phyloP scores from a whole-genome alignment of 306 rosid species.

The Prunus campanulata region DNA sequence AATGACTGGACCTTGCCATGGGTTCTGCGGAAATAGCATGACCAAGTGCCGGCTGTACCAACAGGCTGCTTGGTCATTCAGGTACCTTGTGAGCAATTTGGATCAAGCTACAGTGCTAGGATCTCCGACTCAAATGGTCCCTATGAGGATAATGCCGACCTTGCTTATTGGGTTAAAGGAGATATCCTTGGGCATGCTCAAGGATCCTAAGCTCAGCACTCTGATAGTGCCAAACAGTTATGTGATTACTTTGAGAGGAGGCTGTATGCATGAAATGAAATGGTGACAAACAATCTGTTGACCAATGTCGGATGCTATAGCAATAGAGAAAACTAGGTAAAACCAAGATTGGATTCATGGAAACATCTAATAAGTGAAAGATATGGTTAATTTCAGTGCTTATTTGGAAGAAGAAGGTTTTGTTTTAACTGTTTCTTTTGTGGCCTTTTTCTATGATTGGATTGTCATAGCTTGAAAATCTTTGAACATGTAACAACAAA shows the following conservation, averaged over 20 bases:
- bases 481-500: not conserved
- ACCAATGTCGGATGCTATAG: not conserved
- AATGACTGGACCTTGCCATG: not conserved
- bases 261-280: not conserved
- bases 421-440: not conserved
- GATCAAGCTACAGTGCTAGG: not conserved
- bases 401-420: not conserved
- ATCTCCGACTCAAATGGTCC: not conserved
- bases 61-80: not conserved
- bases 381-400: not conserved
- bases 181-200: not conserved
- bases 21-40: not conserved
- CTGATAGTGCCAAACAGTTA: not conserved
- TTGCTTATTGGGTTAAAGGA: not conserved
- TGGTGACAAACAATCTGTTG: not conserved
- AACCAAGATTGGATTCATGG: not conserved
- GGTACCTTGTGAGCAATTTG: not conserved
- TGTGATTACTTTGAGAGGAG: not conserved
- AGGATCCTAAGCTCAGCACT: not conserved
- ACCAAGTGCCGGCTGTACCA: not conserved
- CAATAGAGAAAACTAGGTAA: not conserved
- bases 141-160: not conserved
- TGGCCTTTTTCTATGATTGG: not conserved
- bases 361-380: not conserved
- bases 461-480: not conserved